Conservation (phyloP, 257 asterid genomes). For the Solanum etuberosum region DNA sequence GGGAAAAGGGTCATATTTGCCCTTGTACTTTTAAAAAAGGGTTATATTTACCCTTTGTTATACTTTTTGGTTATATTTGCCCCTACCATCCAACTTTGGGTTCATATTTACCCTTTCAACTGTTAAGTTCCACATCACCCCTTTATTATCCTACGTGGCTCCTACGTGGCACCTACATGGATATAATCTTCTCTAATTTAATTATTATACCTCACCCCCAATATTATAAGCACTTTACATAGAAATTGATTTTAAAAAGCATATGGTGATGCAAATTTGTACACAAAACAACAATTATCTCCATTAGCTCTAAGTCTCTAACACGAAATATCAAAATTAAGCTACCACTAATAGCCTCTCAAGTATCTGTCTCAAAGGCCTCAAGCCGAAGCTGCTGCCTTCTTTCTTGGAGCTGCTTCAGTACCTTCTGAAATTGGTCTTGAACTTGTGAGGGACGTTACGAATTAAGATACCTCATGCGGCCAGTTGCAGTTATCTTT, state of each 20-base stretch:
- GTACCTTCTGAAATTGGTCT: conserved; percentile 81
- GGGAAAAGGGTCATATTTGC: not conserved
- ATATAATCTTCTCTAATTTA: not conserved
- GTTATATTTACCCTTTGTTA: not conserved
- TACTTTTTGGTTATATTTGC: not conserved
- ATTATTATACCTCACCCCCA: not conserved
- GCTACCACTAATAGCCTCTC: conserved; percentile 6
- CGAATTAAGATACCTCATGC: conserved; percentile 64
- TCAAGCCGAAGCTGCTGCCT: conserved; percentile 54
- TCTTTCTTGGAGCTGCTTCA: conserved; percentile 69
- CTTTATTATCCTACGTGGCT: not conserved
- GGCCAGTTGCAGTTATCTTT: conserved; percentile 71
- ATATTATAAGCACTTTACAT: not conserved
- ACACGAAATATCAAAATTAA: not conserved
- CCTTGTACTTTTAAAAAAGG: not conserved
- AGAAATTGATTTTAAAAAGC: not conserved
- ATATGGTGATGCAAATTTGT: not conserved
- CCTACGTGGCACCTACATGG: not conserved
- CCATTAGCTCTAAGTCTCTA: not conserved
- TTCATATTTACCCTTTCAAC: not conserved
- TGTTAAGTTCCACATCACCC: not conserved
- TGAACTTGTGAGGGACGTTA: conserved; percentile 57
- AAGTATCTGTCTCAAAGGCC: not conserved
- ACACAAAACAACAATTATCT: not conserved
- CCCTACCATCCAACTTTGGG: not conserved